Base-by-base conservation (phyloP, 2,329 filamentous ascomycete genomes). In the Nannizziopsis arthrosporioides region DNA sequence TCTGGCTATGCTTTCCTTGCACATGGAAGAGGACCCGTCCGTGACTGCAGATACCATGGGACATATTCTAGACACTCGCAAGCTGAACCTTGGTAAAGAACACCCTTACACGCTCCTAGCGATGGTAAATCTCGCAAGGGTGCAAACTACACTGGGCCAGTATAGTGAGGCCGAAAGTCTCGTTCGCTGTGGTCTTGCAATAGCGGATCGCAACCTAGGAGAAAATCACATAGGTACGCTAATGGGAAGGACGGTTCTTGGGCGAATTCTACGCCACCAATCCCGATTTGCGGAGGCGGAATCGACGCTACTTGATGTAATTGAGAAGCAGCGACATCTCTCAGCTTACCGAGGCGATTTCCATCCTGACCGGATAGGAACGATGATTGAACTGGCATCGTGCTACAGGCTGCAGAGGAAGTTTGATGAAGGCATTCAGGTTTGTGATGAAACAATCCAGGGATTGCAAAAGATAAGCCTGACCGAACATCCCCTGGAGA, bases 41-140 rank as follows among this genome's bases (percentile, higher is more conserved):
- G 36, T 44, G 19, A 37, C 50, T 8, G 11, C 30, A n/a, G 47
- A 44, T 15, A 42, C 42, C 8, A 32, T 49, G 9, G 27, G 39
- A 37, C 47, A 52, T 9, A 55, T 61, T 8, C 44, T 57, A 18
- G 53, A 57, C 15, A 15, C 17, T 27, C 43, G 56, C 6, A 52
- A 56, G 41, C 30, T 41, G 12, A 51, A 52, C 9, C 52, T 65
- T 9, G 62, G 63, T 6, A 55, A 62, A 34, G 62, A 65, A 47
- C 62, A 66, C 54, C 58, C 63, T 11, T 63, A 62, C 43, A 63
- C 61, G 4, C 49, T 65, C 19, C 61, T 56, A 55, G 57, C 62
- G 14, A 55, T 66, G 35, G 59, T 60, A 18, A 57, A 64, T 44
- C 51, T 64, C 9, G 57, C 60, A 11, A 65, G 61, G 43, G 50